Evolutionary conservation across 73 alveolate species (phyloP), one percentile per base, ranked within the genome.

Genomic region (Paraurostyla sp.): DNA sequence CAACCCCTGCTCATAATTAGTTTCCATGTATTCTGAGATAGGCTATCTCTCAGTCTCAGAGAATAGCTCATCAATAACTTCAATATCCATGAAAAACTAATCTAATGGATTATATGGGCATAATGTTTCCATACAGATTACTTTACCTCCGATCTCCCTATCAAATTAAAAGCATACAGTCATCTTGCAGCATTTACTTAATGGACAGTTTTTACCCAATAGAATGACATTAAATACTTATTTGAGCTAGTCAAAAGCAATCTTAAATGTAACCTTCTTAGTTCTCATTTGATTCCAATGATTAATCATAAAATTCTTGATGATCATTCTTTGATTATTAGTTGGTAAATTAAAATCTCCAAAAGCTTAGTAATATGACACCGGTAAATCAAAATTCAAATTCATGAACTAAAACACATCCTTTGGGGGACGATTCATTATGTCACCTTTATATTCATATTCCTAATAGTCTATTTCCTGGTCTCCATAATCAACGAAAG

Each of bases 81-180:
- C 78, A 33, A 51, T 6, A 9, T 78, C 89, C 50, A 85, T 36
- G 48, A 73, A 54, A 87, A 88, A 88, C 51, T 88, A 46, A 16
- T 58, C 85, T 0, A 88, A 71, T 0, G 94, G 94, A 40, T 75
- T 76, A 25, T 88, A 27, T 35, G 88, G 91, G 80, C 94, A 88
- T 0, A 88, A 80, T 16, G 75, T 30, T 60, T 88, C 94, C 94
- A 88, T 88, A 80, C 94, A 88, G 65, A 88, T 57, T 32, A 88
- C 62, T 35, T 88, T 88, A 1, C 94, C 90, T 2, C 94, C 94
- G 58, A 88, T 56, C 23, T 75, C 90, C 42, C 41, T 32, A 38
- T 38, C 54, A 45, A 88, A 76, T 73, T 88, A 50, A 80, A 88
- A 88, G 63, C 65, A 48, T 3, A 88, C 45, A 4, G 94, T 59